phyloP scores from a whole-genome alignment of 306 rosid species.

The Gleditsia sinensis region DNA sequence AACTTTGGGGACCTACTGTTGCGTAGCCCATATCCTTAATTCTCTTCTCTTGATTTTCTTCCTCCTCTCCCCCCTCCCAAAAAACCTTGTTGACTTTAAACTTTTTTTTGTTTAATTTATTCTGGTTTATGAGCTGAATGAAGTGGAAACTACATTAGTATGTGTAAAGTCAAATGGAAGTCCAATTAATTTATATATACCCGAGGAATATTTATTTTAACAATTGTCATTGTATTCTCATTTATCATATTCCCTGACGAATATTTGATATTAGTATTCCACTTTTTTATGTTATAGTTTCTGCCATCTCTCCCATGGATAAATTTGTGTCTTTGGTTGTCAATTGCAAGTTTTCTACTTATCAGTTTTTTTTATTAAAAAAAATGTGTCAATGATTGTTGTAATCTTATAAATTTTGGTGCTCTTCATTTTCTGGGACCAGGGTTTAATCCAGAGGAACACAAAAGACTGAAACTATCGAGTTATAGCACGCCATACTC shows the following conservation, averaged over 20 bases:
- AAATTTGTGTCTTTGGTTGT: not conserved
- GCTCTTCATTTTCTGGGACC: conserved; percentile 32
- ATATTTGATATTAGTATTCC: conserved; percentile 14
- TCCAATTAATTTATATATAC: not conserved
- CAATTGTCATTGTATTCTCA: not conserved
- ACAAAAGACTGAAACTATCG: conserved; percentile 53
- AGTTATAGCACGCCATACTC: conserved; percentile 23
- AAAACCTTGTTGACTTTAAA: not conserved
- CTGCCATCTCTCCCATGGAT: not conserved
- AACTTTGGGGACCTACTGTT: not conserved
- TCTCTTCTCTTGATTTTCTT: too few species aligned
- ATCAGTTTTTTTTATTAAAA: not conserved
- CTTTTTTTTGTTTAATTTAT: not conserved
- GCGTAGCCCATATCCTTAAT: too few species aligned
- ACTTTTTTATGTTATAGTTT: not conserved
- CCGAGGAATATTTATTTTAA: not conserved
- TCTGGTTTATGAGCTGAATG: conserved; percentile 12
- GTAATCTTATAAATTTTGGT: not conserved
- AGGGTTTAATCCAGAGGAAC: conserved; percentile 46
- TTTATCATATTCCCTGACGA: not conserved
- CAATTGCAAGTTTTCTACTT: not conserved
- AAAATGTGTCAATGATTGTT: not conserved
- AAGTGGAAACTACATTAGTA: conserved; percentile 19
- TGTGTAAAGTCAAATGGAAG: not conserved
- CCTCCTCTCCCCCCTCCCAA: not conserved